phyloP scores from a whole-genome alignment of 106 monocot genomes.

The Allium cepa region DNA sequence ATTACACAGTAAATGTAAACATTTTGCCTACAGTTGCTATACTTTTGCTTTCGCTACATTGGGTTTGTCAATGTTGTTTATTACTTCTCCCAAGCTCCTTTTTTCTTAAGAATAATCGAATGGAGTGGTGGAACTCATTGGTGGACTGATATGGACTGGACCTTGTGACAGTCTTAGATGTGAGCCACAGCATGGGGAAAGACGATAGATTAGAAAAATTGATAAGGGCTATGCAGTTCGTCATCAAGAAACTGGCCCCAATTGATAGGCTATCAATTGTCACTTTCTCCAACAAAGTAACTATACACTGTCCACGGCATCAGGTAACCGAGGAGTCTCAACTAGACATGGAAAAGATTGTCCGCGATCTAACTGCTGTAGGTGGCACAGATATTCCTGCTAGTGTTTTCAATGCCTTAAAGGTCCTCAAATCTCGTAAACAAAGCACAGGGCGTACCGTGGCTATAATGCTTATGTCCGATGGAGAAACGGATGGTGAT shows the following conservation, averaged over 20 bases:
- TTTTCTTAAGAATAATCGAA: too few species aligned
- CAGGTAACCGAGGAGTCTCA: neutral
- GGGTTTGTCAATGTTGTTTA: too few species aligned
- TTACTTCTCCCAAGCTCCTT: too few species aligned
- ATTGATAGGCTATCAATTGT: neutral
- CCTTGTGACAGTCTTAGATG: conserved; percentile 2
- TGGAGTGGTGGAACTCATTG: too few species aligned
- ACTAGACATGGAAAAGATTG: neutral
- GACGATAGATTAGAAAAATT: neutral
- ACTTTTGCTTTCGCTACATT: too few species aligned
- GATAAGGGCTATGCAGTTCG: neutral
- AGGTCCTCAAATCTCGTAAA: neutral
- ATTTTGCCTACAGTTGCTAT: too few species aligned
- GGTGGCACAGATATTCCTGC: neutral
- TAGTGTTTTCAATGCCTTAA: neutral
- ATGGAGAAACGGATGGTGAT: neutral
- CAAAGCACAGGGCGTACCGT: neutral
- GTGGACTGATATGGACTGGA: neutral
- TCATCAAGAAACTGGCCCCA: conserved; percentile 4
- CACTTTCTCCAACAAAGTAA: neutral
- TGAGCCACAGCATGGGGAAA: neutral
- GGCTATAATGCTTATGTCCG: conserved; percentile 1
- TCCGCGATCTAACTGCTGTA: neutral
- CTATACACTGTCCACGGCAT: neutral
- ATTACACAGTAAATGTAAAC: too few species aligned